Percentiles rank a stretch among this genome's conserved stretches.
These are phyloP conservation scores for Voacanga thouarsii DNA, from an alignment of 257 asterid species.

Conservation along the genomic window DNA sequence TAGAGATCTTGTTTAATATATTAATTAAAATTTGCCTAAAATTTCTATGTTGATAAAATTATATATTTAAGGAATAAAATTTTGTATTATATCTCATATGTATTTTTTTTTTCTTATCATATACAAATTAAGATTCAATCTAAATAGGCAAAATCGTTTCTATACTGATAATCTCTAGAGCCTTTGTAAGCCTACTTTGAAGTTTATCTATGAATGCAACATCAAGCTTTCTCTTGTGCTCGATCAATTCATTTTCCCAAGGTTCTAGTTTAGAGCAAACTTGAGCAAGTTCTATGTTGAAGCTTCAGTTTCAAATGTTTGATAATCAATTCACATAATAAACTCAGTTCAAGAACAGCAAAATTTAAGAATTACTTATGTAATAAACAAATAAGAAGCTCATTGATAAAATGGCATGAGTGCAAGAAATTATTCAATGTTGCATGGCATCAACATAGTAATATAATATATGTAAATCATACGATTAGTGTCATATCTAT, in stretches of 20 bases:
- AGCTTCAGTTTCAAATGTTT: constrained; percentile 81
- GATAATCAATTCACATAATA: constrained; percentile 17
- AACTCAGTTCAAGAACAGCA: neutral
- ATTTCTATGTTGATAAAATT: too few species aligned
- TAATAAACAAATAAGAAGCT: neutral
- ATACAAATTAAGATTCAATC: neutral
- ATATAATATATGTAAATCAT: too few species aligned
- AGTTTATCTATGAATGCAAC: constrained; percentile 83
- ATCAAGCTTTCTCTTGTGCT: constrained; percentile 80
- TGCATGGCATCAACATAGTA: neutral
- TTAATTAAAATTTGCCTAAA: too few species aligned
- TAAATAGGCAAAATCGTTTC: neutral
- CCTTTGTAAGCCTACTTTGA: constrained; percentile 16
- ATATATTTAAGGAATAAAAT: too few species aligned
- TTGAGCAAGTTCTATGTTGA: constrained; percentile 69
- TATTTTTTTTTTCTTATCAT: too few species aligned
- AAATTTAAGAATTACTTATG: neutral
- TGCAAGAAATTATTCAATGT: neutral
- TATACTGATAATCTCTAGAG: neutral
- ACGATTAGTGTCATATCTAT: neutral
- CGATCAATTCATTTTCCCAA: constrained; percentile 90
- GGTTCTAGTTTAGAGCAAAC: constrained; percentile 89
- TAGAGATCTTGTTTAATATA: too few species aligned
- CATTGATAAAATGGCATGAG: neutral
- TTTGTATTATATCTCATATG: too few species aligned